Evolutionary conservation across 129 eudicot genomes (phyloP), one percentile per base, ranked within the genome.

Genomic region (Flaveria ramosissima): DNA sequence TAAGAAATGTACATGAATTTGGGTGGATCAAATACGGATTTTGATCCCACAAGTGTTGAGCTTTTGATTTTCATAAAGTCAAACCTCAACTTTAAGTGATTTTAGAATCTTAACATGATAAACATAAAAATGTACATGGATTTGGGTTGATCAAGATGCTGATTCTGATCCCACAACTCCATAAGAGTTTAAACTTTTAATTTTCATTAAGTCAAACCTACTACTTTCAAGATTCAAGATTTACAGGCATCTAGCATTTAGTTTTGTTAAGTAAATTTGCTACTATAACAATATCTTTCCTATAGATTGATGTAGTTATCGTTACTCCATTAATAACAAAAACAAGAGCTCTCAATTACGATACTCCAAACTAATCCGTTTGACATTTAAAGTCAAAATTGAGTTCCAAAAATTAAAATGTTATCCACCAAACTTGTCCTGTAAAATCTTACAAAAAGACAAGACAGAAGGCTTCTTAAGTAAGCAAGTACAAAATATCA

Each of bases 301-400:
- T 21, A 41, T 14, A 13, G 14, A 23, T 3, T 41, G 12, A 77
- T 17, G 1, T 3, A 5, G 26, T 77, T 36, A 20, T 52, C 11
- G 52, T 23, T 50, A 75, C 52, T 66, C 15, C 7, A 20, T 39
- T 12, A n/a, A 30, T 57, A 53, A 53, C 41, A 20, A 52, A 53
- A 13, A 42, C 14, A 56, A 11, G 11, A 55, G 61, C 13, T 30
- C 43, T 4, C 51, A 60, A 43, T 39, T 19, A 57, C 11, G 41
- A 56, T 16, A 46, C 50, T 78, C 77, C 45, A 59, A 41, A 16
- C 15, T 50, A 6, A 48, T 15, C 4, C 19, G 13, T 36, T 62
- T 62, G 78, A 72, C 59, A 62, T 23, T 72, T 14, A 63, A 60
- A 79, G 78, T 79, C 78, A 79, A 72, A 63, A 45, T 0, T 77